Base-by-base conservation (phyloP, 2,329 filamentous ascomycete genomes). In the Verticillium albo-atrum region DNA sequence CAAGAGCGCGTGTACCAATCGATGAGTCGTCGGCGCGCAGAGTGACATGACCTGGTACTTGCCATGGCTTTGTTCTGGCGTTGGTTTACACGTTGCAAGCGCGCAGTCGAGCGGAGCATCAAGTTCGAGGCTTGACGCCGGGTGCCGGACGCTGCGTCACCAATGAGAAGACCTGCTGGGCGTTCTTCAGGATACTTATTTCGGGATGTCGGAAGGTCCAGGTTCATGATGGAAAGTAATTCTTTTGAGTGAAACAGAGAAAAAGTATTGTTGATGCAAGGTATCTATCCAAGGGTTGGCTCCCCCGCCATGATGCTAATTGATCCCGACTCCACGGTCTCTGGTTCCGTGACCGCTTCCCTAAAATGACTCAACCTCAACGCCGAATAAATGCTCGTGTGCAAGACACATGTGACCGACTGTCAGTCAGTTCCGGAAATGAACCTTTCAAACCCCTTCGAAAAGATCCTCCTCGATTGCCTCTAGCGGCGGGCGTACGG, bases 381-480 rank as follows among this genome's bases (percentile, higher is more conserved):
- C 62, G 62, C 62, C 62, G 47, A 37, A 55, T 63, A 61, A 61
- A 64, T 64, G 62, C 62, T 62, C 28, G 37, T 37, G 54, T 34
- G 17, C 27, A 32, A 20, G 27, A 27, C 25, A 28, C 27, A 28
- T 28, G 47, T 23, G 26, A 23, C 47, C 27, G 30, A 20, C 30
- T 6, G 30, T 10, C 30, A 10, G 51, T 12, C 32, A 42, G 34
- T n/a, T n/a, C n/a, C 37, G 57, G 14, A 26, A 35, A 34, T 59
- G 57, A 56, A 60, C 56, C 52, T 58, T 59, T 58, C 53, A 56
- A 59, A 20, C 55, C 54, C 51, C 57, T 28, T 79, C 76, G 57
- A 74, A 68, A 9, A 74, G 72, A 63, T 85, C 83, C 60, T 85
- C 82, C 63, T 84, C 81, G 58, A 79, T 80, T 25, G 76, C 76